Percentiles rank a stretch among this genome's conserved stretches.
Conservation (phyloP, 2,329 filamentous ascomycete species). For the Shiraia bambusicola region DNA sequence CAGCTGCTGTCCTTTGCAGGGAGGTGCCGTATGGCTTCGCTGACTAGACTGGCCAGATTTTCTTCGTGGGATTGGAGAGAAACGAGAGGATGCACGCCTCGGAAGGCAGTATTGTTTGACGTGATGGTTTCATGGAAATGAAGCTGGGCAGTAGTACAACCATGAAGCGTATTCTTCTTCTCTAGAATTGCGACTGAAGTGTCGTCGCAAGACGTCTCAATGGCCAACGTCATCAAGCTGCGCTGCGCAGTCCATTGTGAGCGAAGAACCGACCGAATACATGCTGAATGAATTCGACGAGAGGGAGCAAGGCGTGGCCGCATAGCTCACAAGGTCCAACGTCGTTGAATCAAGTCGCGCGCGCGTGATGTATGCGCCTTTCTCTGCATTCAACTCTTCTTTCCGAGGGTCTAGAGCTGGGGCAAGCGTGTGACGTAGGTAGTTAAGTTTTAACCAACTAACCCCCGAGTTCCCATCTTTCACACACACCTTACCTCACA, state of each 20-base stretch:
- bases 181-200: slow-evolving; percentile 84
- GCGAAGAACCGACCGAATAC: slow-evolving; percentile 1
- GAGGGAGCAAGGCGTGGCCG: slow-evolving; percentile 13
- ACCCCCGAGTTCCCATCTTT: background rate
- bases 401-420: no score
- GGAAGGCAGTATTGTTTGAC: slow-evolving; percentile 71
- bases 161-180: slow-evolving; percentile 47
- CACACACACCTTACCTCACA: slow-evolving; percentile 6
- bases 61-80: slow-evolving; percentile 75
- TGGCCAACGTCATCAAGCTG: slow-evolving; percentile 60
- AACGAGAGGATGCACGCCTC: slow-evolving; percentile 77
- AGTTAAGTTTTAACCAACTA: no score
- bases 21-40: slow-evolving; percentile 61
- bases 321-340: slow-evolving; percentile 15
- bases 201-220: slow-evolving; percentile 89
- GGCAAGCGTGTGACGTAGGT: no score
- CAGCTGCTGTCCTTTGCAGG: slow-evolving; percentile 34
- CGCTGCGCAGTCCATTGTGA: slow-evolving; percentile 19
- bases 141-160: slow-evolving; percentile 53
- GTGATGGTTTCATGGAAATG: slow-evolving; percentile 82
- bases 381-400: no score
- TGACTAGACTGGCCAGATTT: slow-evolving; percentile 67
- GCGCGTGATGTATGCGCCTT: slow-evolving; percentile 1
- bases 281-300: slow-evolving; percentile 6
- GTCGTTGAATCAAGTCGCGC: slow-evolving; percentile 1